These are phyloP conservation scores for Talaromyces borbonicus DNA, from an alignment of 495 filamentous ascomycete genomes.

Conservation along the genomic window DNA sequence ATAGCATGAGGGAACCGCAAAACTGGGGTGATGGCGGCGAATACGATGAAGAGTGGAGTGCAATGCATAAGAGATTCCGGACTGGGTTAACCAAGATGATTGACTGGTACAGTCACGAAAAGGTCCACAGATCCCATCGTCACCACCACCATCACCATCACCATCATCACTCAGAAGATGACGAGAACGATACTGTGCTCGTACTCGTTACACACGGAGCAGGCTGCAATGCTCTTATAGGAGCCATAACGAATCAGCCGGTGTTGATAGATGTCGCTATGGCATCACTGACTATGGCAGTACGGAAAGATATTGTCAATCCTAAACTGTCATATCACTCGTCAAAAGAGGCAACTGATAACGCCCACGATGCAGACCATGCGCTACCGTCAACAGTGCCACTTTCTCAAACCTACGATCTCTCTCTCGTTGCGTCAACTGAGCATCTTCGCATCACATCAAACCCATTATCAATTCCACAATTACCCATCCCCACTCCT, in stretches of 20 bases:
- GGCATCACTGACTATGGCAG: conserved; percentile 84
- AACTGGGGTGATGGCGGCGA: conserved; percentile 81
- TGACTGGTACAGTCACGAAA: conserved; percentile 62
- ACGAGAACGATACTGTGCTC: conserved; percentile 65
- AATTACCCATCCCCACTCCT: conserved; percentile 19
- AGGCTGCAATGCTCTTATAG: conserved; percentile 91
- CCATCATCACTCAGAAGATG: conserved; percentile 24
- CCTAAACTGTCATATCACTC: conserved; percentile 15
- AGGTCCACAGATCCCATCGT: not conserved
- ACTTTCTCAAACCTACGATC: conserved; percentile 55
- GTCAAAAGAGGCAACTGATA: not conserved
- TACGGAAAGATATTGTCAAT: conserved; percentile 45
- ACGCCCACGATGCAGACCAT: conserved; percentile 2
- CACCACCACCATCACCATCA: conserved; percentile 23
- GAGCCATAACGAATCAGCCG: conserved; percentile 78
- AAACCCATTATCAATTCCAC: conserved; percentile 21
- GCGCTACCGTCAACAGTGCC: conserved; percentile 25
- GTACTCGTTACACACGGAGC: conserved; percentile 95
- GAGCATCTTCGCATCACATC: conserved; percentile 65
- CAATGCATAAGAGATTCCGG: conserved; percentile 84
- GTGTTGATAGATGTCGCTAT: conserved; percentile 82
- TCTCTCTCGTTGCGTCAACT: conserved; percentile 65
- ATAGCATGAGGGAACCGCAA: conserved; percentile 67
- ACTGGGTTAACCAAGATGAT: conserved; percentile 67
- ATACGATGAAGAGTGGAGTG: conserved; percentile 88